Base-by-base conservation (phyloP, 352 stramenopile species). In the Phytopythium chamaehyphon region DNA sequence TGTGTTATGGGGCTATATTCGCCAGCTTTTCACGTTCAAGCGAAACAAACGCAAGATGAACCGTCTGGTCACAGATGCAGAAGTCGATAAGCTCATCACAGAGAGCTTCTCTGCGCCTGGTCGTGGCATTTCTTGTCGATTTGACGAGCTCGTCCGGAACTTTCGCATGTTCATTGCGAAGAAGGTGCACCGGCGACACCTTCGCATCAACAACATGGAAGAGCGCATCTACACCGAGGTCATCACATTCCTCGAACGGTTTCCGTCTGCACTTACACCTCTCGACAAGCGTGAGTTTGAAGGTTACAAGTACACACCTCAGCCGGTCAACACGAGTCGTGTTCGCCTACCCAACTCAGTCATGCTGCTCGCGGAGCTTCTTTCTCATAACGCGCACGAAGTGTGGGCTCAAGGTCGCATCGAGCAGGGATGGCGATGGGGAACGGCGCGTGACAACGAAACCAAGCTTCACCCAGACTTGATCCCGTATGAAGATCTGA, bases 111-210 rank as follows among this genome's bases (percentile, higher is more conserved):
- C 61, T 23, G 72, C 76, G 7, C 69, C 74, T 6, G 81, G 72
- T 15, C 75, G 81, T 23, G 81, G 72, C n/a, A 86, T 85, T 8
- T 88, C 74, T 18, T 91, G 81, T 52, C 69, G 81, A 47, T 91
- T 91, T 53, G 81, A 91, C 26, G 81, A 91, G 40, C 68, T 91
- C 22, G 78, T 91, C 37, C 73, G 77, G 28, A 88, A 89, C 49
- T 90, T 91, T 48, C 76, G 81, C 55, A 83, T 91, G 64, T 84
- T 91, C 39, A 85, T 91, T 43, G 75, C 76, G 16, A 91, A 92
- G 49, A 89, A 88, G 44, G 63, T 77, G 28, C 76, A 88, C 56
- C 74, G 74, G 37, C 69, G 68, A 22, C 64, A 73, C 40, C 64
- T 83, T 55, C 69, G 65, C 31, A 69, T 88, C 12, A 52, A 66